Conservation (phyloP, 2,329 filamentous ascomycete genomes). For the Colletotrichum spaethianum region DNA sequence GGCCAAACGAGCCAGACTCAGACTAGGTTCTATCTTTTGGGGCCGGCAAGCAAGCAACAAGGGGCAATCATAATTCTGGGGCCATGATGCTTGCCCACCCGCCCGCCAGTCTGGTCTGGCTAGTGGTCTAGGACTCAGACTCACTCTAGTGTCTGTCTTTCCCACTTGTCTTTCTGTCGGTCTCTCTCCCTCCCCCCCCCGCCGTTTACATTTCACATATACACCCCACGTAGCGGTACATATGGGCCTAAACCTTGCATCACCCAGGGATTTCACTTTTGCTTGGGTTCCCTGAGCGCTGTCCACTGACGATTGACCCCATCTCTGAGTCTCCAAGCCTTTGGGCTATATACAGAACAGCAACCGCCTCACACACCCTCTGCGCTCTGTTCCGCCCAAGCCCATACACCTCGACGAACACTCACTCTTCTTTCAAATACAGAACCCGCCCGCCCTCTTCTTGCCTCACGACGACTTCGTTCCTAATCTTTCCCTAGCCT, state of each 20-base stretch:
- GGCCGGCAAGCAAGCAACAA: constrained; percentile 17
- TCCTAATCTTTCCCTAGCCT: background rate
- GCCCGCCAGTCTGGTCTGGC: constrained; percentile 19
- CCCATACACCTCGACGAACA: constrained; percentile 5
- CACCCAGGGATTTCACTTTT: constrained; percentile 20
- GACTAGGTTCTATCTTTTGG: constrained; percentile 1
- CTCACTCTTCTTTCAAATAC: constrained; percentile 24
- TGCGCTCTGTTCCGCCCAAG: background rate
- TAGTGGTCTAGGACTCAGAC: background rate
- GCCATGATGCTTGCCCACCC: constrained; percentile 25
- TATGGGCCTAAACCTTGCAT: constrained; percentile 25
- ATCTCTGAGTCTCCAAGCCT: background rate
- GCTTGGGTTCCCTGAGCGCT: constrained; percentile 26
- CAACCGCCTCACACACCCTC: constrained; percentile 5
- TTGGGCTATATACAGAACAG: constrained; percentile 30
- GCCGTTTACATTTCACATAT: constrained; percentile 15
- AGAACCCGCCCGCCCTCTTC: constrained; percentile 12
- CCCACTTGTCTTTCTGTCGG: background rate
- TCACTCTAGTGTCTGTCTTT: background rate
- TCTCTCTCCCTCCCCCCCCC: constrained; percentile 3
- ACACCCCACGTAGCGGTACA: constrained; percentile 24
- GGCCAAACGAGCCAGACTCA: background rate
- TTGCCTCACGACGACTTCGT: constrained; percentile 19
- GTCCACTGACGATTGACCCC: constrained; percentile 14
- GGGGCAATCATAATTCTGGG: constrained; percentile 18